phyloP scores from a whole-genome alignment of 192 early-diverging fungal genomes.

The Spizellomyces punctatus region DNA sequence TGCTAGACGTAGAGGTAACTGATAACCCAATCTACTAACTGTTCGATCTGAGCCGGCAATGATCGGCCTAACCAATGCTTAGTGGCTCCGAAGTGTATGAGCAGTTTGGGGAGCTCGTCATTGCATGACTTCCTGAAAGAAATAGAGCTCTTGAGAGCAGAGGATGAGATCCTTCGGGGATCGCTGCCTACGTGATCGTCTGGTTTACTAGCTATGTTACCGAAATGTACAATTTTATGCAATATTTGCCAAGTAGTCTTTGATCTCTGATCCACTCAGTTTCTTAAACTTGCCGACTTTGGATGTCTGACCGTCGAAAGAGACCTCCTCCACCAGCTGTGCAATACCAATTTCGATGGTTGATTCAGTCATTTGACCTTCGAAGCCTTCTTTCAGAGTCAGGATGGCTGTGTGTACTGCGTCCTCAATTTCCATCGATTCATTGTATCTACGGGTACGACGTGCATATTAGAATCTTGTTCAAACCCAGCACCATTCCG shows the following conservation, averaged over 20 bases:
- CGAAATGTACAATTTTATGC: conserved; percentile 7
- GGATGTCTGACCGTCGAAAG: conserved; percentile 59
- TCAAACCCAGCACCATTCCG: neutral
- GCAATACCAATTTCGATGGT: conserved; percentile 93
- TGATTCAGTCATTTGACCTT: conserved; percentile 96
- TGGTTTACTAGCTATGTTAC: no score
- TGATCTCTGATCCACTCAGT: conserved; percentile 80
- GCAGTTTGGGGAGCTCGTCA: no score
- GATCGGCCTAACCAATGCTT: no score
- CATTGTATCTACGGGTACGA: conserved; percentile 65
- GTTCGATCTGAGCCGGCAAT: no score
- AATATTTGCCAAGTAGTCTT: conserved; percentile 98
- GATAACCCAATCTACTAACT: no score
- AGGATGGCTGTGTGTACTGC: conserved; percentile 99
- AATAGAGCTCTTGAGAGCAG: no score
- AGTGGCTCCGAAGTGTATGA: no score
- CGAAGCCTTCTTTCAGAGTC: conserved; percentile 99
- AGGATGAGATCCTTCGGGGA: no score
- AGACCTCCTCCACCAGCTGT: conserved; percentile 51
- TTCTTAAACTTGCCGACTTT: conserved; percentile 78
- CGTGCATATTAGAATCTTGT: neutral
- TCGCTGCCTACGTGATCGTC: no score
- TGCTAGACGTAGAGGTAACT: no score
- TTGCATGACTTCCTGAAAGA: no score
- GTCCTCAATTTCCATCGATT: conserved; percentile 96